A percentile compares a stretch with the other conserved stretches of the same genome.
Evolutionary conservation across 139 green algal species (phyloP).

Genomic region (Picochlorum sp.): DNA sequence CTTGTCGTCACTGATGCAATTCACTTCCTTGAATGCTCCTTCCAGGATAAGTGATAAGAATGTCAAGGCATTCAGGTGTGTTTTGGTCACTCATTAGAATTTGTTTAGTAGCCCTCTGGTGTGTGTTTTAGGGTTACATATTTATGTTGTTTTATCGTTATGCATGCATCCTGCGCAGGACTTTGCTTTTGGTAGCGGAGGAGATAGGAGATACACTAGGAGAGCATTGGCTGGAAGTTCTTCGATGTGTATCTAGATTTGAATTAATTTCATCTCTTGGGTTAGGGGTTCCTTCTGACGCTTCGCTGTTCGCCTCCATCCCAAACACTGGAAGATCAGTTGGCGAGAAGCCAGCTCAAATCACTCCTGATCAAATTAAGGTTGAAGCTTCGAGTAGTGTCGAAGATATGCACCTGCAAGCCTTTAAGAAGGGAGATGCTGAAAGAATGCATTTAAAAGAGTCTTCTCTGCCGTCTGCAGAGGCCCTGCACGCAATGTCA

Average conservation of each 20-base stretch:
- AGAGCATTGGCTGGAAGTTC: constrained; percentile 77
- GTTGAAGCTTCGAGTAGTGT: constrained; percentile 9
- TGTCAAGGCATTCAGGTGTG: constrained; percentile 51
- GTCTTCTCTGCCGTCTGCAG: constrained; percentile 6
- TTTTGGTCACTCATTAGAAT: background rate
- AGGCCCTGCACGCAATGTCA: constrained; percentile 47
- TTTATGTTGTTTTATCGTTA: background rate
- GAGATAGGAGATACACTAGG: constrained; percentile 61
- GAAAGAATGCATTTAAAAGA: background rate
- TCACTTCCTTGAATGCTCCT: constrained; percentile 57
- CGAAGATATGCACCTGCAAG: constrained; percentile 34
- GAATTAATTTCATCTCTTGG: constrained; percentile 83
- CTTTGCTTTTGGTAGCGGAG: constrained; percentile 62
- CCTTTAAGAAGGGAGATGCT: background rate
- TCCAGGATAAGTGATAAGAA: constrained; percentile 75
- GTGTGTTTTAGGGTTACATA: background rate
- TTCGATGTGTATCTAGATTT: constrained; percentile 86
- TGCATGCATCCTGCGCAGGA: constrained; percentile 12
- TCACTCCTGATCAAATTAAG: background rate
- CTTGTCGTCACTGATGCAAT: constrained; percentile 40
- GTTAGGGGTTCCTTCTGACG: constrained; percentile 73
- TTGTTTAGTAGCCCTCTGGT: background rate
- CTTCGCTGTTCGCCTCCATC: constrained; percentile 60
- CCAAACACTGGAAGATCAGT: background rate
- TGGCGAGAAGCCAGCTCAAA: background rate